These are phyloP conservation scores for Fraxinus angustifolia DNA, from an alignment of 305 asterid species.

Conservation along the genomic window DNA sequence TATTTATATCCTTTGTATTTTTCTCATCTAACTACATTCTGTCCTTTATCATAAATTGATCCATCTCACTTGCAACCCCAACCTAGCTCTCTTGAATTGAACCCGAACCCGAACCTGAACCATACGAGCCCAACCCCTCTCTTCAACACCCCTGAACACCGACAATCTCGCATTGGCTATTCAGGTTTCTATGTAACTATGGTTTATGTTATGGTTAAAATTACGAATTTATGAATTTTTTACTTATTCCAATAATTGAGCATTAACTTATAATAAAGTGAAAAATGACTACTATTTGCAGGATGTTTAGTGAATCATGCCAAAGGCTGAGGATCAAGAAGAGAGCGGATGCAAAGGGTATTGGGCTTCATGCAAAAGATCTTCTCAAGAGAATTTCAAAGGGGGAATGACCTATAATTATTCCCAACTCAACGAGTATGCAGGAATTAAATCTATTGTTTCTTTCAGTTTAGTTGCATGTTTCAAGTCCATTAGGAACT, in stretches of 20 bases:
- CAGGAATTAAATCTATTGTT: neutral
- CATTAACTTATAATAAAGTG: neutral
- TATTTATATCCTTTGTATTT: too few species aligned
- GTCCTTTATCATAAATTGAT: neutral
- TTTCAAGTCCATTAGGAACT: neutral
- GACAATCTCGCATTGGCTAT: neutral
- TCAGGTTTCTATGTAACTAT: neutral
- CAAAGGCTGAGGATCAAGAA: constrained; percentile 74
- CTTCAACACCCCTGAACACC: neutral
- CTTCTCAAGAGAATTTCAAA: constrained; percentile 42
- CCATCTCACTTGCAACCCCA: neutral
- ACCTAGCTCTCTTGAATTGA: neutral
- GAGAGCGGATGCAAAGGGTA: constrained; percentile 53
- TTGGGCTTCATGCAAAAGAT: constrained; percentile 47
- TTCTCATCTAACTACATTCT: neutral
- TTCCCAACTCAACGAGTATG: neutral
- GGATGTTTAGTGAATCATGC: constrained; percentile 78
- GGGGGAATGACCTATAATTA: constrained; percentile 22
- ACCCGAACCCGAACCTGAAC: neutral
- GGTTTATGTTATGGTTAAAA: neutral
- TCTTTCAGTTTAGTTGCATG: neutral
- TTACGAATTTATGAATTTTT: neutral
- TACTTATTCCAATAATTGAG: neutral
- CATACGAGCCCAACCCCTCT: neutral
- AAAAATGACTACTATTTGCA: constrained; percentile 15